Evolutionary conservation across 176 grass and related monocot species (phyloP).

Genomic region (Eremochloa ophiuroides): DNA sequence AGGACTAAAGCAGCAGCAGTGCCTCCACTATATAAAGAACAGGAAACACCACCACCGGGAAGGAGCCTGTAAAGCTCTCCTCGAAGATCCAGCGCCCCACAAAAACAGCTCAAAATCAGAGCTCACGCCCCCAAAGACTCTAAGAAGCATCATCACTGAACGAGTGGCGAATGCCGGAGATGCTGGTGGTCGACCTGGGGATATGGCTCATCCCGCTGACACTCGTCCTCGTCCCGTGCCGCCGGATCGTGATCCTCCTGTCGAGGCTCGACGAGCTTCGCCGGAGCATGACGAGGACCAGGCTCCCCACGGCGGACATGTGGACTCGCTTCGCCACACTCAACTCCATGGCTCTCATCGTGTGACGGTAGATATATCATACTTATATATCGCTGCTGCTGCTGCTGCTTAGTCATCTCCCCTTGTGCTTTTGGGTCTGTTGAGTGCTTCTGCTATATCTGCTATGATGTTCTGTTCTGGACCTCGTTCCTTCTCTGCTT

Average conservation of each 20-base stretch:
- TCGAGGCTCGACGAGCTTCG: slow-evolving; percentile 51
- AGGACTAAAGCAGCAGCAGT: background rate
- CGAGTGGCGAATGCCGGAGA: background rate
- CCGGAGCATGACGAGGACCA: slow-evolving; percentile 28
- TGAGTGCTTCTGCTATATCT: background rate
- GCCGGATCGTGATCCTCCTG: slow-evolving; percentile 62
- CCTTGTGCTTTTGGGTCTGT: background rate
- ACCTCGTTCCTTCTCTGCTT: background rate
- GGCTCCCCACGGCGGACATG: slow-evolving; percentile 32
- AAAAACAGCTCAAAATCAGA: background rate
- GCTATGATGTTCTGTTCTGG: background rate
- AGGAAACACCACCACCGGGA: background rate
- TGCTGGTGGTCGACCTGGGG: slow-evolving; percentile 62
- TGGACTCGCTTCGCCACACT: slow-evolving; percentile 54
- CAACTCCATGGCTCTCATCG: slow-evolving; percentile 69
- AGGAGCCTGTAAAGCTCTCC: slow-evolving; percentile 16
- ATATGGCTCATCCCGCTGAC: slow-evolving; percentile 76
- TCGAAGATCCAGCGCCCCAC: background rate
- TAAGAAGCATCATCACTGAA: background rate
- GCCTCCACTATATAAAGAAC: background rate
- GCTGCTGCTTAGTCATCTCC: background rate
- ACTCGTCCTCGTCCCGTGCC: slow-evolving; percentile 61
- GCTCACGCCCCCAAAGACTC: background rate
- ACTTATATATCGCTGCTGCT: background rate
- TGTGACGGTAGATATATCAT: slow-evolving; percentile 9